Conservation (phyloP, 2,329 filamentous ascomycete genomes). For the Alternaria solani region DNA sequence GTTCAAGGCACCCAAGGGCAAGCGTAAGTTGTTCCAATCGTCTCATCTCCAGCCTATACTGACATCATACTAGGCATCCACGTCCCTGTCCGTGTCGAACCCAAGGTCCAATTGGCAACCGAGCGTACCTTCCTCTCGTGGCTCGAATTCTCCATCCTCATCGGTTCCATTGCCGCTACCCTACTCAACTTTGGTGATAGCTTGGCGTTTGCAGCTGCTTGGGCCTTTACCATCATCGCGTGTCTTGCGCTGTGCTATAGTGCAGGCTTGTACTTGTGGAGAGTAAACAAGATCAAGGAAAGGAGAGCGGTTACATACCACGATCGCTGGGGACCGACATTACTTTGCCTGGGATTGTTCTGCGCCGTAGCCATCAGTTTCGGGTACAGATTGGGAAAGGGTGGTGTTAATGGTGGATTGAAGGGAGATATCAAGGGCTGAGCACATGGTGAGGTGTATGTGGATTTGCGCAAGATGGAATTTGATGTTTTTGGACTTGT, state of each 20-base stretch:
- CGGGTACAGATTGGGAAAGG: constrained; percentile 72
- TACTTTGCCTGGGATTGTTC: constrained; percentile 77
- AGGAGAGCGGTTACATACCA: constrained; percentile 89
- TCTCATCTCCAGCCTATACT: constrained; percentile 2
- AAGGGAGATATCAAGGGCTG: constrained; percentile 26
- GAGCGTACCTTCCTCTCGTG: constrained; percentile 96
- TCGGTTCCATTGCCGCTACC: constrained; percentile 64
- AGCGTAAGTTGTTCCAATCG: constrained; percentile 54
- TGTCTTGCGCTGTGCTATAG: constrained; percentile 82
- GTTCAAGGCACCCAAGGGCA: constrained; percentile 78
- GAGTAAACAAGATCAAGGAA: constrained; percentile 83
- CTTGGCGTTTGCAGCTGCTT: constrained; percentile 58
- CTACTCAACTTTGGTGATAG: constrained; percentile 53
- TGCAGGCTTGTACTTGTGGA: constrained; percentile 84
- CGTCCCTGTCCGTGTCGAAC: constrained; percentile 93
- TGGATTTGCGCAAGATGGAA: not conserved
- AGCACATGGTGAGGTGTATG: not conserved
- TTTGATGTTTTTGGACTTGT: constrained; percentile 2
- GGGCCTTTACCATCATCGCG: constrained; percentile 83
- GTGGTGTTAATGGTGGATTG: constrained; percentile 57
- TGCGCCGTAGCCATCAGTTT: constrained; percentile 81
- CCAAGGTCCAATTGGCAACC: constrained; percentile 96
- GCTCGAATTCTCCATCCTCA: constrained; percentile 96
- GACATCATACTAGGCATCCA: constrained; percentile 72
- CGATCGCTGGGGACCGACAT: constrained; percentile 83